Conservation (phyloP, 1,139 yeast genomes). For the Blastobotrys malaysiensis region DNA sequence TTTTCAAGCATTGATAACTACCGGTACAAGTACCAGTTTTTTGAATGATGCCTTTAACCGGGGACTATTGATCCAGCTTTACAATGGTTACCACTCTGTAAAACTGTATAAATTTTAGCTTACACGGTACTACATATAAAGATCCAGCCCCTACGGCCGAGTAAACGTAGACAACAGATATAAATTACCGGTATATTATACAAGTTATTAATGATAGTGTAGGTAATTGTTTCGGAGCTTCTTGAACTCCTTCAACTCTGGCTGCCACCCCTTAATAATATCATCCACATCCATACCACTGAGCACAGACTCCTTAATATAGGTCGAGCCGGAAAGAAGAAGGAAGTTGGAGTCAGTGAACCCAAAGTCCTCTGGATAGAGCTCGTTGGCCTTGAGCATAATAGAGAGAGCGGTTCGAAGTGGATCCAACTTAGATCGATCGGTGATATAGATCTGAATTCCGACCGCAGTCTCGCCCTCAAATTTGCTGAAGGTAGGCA, state of each 20-base stretch:
- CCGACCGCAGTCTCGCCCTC: conserved; percentile 2
- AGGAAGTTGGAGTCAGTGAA: conserved; percentile 1
- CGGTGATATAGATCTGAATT: conserved; percentile 3
- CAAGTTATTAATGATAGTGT: not conserved
- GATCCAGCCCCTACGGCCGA: too few species aligned
- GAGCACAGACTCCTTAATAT: not conserved
- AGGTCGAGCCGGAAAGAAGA: not conserved
- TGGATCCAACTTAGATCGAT: not conserved
- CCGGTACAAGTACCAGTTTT: too few species aligned
- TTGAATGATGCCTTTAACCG: too few species aligned
- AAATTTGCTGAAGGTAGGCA: conserved; percentile 2
- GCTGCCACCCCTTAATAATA: conserved; percentile 3
- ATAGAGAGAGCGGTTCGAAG: conserved; percentile 1
- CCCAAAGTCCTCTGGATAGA: conserved; percentile 8
- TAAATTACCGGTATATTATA: too few species aligned
- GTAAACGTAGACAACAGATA: too few species aligned
- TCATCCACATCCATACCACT: conserved; percentile 1
- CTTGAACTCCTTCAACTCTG: not conserved
- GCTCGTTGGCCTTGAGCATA: conserved; percentile 5
- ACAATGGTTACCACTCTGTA: too few species aligned
- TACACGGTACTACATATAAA: too few species aligned
- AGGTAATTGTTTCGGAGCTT: not conserved
- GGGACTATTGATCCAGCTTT: too few species aligned
- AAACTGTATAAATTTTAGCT: too few species aligned
- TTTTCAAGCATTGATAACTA: too few species aligned